phyloP scores from a whole-genome alignment of 495 filamentous ascomycete genomes.

The Neurospora sp. region DNA sequence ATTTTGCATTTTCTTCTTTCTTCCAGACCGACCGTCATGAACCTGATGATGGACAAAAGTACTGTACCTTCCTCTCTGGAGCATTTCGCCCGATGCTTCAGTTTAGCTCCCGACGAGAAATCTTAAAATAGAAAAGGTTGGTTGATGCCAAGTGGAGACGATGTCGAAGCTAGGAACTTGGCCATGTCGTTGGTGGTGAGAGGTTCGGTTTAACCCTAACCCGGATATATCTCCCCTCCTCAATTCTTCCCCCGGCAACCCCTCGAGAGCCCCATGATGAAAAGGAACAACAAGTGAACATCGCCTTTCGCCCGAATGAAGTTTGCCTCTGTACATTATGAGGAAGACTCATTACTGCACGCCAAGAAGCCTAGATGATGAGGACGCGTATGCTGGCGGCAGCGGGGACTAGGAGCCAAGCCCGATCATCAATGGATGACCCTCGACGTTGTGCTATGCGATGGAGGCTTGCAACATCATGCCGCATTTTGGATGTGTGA shows the following conservation, averaged over 20 bases:
- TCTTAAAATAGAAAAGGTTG: not conserved
- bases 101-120: not conserved
- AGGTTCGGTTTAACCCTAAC: not conserved
- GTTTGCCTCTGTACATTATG: not conserved
- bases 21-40: not conserved
- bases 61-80: not conserved
- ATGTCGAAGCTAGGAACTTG: not conserved
- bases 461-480: not conserved
- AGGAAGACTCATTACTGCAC: not conserved
- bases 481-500: not conserved
- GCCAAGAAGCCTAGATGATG: not conserved
- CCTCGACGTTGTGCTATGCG: not conserved
- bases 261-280: not conserved
- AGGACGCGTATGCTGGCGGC: not conserved
- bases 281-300: not conserved
- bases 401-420: not conserved
- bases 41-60: not conserved
- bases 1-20: not conserved
- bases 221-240: not conserved
- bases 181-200: not conserved
- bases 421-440: not conserved
- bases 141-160: not conserved
- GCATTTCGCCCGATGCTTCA: not conserved
- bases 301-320: not conserved
- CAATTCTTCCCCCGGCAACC: not conserved